Percentiles rank a stretch among this genome's conserved stretches.
phyloP scores from a whole-genome alignment of 495 filamentous ascomycete species.

The Rhypophila decipiens region DNA sequence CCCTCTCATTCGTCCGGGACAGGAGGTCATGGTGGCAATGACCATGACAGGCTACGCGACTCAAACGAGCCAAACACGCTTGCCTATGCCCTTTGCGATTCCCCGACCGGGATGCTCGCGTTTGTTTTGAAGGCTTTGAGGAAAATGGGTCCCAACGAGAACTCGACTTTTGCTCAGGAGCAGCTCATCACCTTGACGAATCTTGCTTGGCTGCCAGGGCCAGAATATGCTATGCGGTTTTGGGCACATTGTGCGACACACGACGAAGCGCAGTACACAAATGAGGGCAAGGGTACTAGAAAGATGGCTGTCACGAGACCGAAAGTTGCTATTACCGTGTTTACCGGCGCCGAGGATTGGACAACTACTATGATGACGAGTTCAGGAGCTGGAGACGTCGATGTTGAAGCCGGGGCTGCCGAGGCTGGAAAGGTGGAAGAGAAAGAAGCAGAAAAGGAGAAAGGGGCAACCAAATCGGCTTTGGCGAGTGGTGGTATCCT shows the following conservation, averaged over 20 bases:
- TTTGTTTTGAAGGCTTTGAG: slow-evolving; percentile 33
- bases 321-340: slow-evolving; percentile 40
- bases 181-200: slow-evolving; percentile 41
- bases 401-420: background rate
- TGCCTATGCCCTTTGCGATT: slow-evolving; percentile 48
- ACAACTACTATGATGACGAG: background rate
- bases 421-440: too few relatives aligned
- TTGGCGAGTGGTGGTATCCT: background rate
- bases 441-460: too few relatives aligned
- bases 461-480: background rate
- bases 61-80: slow-evolving; percentile 46
- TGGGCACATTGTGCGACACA: slow-evolving; percentile 34
- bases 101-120: slow-evolving; percentile 44
- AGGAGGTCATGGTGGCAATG: background rate
- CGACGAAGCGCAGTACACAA: slow-evolving; percentile 10
- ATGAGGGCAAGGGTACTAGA: slow-evolving; percentile 4
- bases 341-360: slow-evolving; percentile 22
- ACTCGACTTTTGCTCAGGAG: slow-evolving; percentile 18
- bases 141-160: background rate
- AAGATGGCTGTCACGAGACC: slow-evolving; percentile 1
- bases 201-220: slow-evolving; percentile 45
- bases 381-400: background rate
- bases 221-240: slow-evolving; percentile 40
- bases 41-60: slow-evolving; percentile 16
- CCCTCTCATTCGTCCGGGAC: background rate